A percentile compares a stretch with the other conserved stretches of the same genome.
Conservation (phyloP, 2,329 filamentous ascomycete species). For the Laburnicola sp. region DNA sequence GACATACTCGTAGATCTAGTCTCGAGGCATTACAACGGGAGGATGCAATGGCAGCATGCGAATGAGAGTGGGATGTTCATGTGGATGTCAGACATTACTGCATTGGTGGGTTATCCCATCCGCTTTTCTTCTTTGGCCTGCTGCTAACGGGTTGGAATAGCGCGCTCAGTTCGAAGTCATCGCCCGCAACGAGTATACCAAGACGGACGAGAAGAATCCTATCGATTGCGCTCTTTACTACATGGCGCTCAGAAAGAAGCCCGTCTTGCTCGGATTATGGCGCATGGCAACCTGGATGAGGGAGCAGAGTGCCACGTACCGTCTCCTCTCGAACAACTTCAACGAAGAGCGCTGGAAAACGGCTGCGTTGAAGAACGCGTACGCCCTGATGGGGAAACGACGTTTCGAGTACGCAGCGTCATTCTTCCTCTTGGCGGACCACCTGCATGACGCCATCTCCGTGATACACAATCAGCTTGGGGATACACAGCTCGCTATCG, state of each 20-base stretch:
- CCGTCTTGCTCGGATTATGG: conserved; percentile 88
- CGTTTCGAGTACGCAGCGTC: conserved; percentile 93
- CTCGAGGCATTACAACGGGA: conserved; percentile 74
- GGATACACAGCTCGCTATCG: conserved; percentile 87
- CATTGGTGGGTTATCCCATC: conserved; percentile 63
- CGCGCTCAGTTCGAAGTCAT: conserved; percentile 83
- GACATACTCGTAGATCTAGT: conserved; percentile 88
- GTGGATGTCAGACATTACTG: conserved; percentile 80
- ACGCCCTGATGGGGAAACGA: conserved; percentile 86
- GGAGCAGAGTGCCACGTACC: conserved; percentile 80
- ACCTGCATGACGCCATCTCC: conserved; percentile 80
- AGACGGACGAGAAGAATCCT: conserved; percentile 82
- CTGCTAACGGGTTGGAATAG: conserved; percentile 47
- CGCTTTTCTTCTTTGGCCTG: neutral
- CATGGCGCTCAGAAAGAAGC: conserved; percentile 86
- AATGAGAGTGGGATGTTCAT: conserved; percentile 88
- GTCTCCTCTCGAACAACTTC: conserved; percentile 88
- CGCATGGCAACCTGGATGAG: conserved; percentile 88
- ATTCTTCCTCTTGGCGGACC: conserved; percentile 90
- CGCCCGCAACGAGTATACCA: conserved; percentile 90
- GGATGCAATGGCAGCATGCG: conserved; percentile 82
- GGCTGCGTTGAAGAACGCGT: conserved; percentile 91
- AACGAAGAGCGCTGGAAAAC: conserved; percentile 83
- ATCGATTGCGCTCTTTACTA: conserved; percentile 91
- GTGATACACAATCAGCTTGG: conserved; percentile 85